Conservation (phyloP, 78 protist genomes). For the Dictyostelium capitatum region DNA sequence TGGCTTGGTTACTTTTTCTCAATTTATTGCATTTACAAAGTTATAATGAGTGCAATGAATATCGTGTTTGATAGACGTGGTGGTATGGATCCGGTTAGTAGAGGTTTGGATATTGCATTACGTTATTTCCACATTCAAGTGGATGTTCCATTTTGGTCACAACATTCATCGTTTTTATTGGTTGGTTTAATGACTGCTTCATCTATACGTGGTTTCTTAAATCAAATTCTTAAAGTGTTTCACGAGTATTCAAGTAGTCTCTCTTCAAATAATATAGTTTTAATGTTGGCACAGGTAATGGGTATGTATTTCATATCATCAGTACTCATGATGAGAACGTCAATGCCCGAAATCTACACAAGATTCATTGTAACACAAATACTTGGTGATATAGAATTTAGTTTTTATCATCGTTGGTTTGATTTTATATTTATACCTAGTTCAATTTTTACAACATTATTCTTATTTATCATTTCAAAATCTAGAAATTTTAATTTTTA, state of each 20-base stretch:
- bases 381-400: constrained; percentile 87
- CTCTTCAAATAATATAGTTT: constrained; percentile 83
- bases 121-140: constrained; percentile 79
- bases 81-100: constrained; percentile 88
- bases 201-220: constrained; percentile 91
- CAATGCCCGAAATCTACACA: constrained; percentile 82
- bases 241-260: constrained; percentile 78
- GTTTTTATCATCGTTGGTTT: constrained; percentile 93
- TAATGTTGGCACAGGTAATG: constrained; percentile 91
- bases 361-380: constrained; percentile 82
- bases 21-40: constrained; percentile 90
- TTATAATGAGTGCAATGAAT: constrained; percentile 89
- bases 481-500: constrained; percentile 13
- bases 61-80: constrained; percentile 85
- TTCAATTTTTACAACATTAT: constrained; percentile 40
- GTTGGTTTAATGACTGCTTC: constrained; percentile 90
- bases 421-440: constrained; percentile 87
- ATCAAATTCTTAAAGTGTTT: constrained; percentile 87
- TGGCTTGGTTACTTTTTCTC: constrained; percentile 88
- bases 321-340: constrained; percentile 90
- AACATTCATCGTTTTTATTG: constrained; percentile 83
- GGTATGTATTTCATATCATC: constrained; percentile 93
- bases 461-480: constrained; percentile 19
- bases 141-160: constrained; percentile 91
- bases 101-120: constrained; percentile 71